A percentile compares a stretch with the other conserved stretches of the same genome.
Conservation (phyloP, 306 rosid species). For the Clitoria ternatea region DNA sequence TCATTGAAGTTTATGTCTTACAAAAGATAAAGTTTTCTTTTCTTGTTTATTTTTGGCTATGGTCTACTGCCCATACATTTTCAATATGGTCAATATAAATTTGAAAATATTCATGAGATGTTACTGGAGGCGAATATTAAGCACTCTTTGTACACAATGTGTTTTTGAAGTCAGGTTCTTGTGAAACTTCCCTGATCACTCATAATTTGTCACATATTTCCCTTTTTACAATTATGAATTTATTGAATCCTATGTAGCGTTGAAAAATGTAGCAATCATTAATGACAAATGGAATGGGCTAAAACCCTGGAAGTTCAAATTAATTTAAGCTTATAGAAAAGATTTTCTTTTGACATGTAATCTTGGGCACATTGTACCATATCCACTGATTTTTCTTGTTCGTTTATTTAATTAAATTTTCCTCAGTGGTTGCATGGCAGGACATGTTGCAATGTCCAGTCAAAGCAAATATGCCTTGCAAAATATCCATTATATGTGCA, state of each 20-base stretch:
- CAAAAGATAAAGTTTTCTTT: not conserved
- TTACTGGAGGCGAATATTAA: not conserved
- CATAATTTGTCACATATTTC: not conserved
- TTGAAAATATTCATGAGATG: not conserved
- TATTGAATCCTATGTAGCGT: not conserved
- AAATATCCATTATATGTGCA: not conserved
- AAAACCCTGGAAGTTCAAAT: not conserved
- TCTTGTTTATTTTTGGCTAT: constrained; percentile 11
- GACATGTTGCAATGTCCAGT: not conserved
- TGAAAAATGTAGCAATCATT: not conserved
- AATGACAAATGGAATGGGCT: not conserved
- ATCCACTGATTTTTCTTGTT: constrained; percentile 12
- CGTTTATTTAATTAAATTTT: not conserved
- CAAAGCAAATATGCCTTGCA: not conserved
- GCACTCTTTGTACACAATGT: not conserved
- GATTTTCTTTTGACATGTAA: not conserved
- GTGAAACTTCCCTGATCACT: not conserved
- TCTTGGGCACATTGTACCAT: not conserved
- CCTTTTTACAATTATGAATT: not conserved
- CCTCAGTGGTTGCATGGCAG: constrained; percentile 1
- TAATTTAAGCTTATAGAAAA: not conserved
- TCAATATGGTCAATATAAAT: not conserved
- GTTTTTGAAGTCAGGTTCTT: not conserved
- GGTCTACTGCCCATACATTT: not conserved
- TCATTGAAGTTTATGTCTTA: constrained; percentile 4